Evolutionary conservation across 257 asterid species (phyloP).

Genomic region (Gardenia jasminoides): DNA sequence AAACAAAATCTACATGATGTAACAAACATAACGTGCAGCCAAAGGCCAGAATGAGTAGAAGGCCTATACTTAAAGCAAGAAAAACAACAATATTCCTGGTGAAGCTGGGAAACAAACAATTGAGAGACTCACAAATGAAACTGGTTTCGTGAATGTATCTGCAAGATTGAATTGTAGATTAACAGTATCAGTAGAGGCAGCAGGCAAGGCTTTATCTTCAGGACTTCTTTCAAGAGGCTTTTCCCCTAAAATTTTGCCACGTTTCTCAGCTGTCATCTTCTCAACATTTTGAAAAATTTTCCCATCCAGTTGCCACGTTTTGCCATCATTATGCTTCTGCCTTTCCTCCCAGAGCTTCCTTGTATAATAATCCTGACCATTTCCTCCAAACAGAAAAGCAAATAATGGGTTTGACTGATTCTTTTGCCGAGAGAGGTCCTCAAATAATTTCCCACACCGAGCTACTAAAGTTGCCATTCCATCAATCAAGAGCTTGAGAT

Average conservation of each 20-base stretch:
- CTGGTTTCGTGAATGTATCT: slow-evolving; percentile 78
- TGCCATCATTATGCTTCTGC: slow-evolving; percentile 60
- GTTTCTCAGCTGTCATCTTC: slow-evolving; percentile 81
- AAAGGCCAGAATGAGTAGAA: not conserved
- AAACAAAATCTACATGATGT: not conserved
- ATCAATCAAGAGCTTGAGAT: slow-evolving; percentile 79
- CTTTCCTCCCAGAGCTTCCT: slow-evolving; percentile 94
- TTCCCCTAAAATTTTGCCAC: slow-evolving; percentile 88
- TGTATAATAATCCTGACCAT: slow-evolving; percentile 71
- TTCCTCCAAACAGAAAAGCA: slow-evolving; percentile 75
- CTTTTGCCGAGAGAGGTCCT: slow-evolving; percentile 89
- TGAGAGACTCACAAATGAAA: slow-evolving; percentile 63
- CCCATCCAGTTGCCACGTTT: slow-evolving; percentile 42
- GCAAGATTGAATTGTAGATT: slow-evolving; percentile 69
- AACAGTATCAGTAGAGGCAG: slow-evolving; percentile 51
- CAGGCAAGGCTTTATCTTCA: slow-evolving; percentile 46
- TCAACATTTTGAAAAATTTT: slow-evolving; percentile 44
- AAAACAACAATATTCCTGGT: not conserved
- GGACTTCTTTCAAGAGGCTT: slow-evolving; percentile 70
- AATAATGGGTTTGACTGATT: slow-evolving; percentile 79
- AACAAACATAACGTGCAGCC: not conserved
- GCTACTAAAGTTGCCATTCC: slow-evolving; percentile 93
- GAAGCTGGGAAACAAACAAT: slow-evolving; percentile 12
- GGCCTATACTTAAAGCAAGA: not conserved
- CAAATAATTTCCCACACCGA: slow-evolving; percentile 90